Evolutionary conservation across 177 flowering plant genomes (phyloP).

Genomic region (Vitis hybrid): DNA sequence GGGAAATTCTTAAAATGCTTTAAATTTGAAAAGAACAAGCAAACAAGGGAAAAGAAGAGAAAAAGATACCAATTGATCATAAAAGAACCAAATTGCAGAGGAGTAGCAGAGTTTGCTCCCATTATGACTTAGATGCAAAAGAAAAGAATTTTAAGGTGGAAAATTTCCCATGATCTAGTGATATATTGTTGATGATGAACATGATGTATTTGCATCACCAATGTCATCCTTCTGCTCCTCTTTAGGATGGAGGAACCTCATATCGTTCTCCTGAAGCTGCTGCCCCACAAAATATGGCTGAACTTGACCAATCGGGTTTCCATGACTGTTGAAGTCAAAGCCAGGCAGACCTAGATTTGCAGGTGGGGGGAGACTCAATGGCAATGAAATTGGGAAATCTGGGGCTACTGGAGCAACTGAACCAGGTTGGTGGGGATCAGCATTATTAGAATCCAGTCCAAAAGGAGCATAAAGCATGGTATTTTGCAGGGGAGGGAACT

Average conservation of each 20-base stretch:
- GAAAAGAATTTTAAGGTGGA: constrained; percentile 9
- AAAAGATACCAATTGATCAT: neutral
- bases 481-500: constrained; percentile 45
- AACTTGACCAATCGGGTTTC: constrained; percentile 22
- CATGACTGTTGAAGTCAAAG: constrained; percentile 26
- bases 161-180: constrained; percentile 37
- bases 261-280: constrained; percentile 33
- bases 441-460: constrained; percentile 30
- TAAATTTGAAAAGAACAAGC: neutral
- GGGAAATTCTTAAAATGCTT: too few species aligned
- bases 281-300: constrained; percentile 38
- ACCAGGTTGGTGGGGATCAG: constrained; percentile 22
- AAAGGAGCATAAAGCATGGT: constrained; percentile 35
- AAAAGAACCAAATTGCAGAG: neutral
- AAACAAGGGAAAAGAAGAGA: neutral
- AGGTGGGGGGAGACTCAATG: constrained; percentile 33
- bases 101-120: neutral
- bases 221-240: constrained; percentile 54
- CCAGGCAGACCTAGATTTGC: constrained; percentile 25
- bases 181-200: constrained; percentile 26
- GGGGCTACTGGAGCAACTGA: constrained; percentile 29
- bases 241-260: constrained; percentile 47
- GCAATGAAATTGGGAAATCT: constrained; percentile 42
- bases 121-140: neutral
- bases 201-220: constrained; percentile 33